These are phyloP conservation scores for Globisporangium cylindrosporum DNA, from an alignment of 352 stramenopile genomes.

Conservation along the genomic window DNA sequence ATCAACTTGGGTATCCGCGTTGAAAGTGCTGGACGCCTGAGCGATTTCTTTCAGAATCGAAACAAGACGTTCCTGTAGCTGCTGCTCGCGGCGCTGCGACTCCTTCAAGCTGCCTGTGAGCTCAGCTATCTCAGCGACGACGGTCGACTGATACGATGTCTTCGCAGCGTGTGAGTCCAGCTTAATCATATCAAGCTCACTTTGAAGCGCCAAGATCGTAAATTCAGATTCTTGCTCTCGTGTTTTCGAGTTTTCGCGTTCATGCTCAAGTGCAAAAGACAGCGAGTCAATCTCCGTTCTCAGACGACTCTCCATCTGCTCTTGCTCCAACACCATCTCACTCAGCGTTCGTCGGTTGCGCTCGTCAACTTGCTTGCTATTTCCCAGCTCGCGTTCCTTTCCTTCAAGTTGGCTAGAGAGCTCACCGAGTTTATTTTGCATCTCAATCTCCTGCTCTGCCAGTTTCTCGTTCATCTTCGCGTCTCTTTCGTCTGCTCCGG, in stretches of 20 bases:
- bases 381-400: conserved; percentile 29
- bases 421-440: conserved; percentile 29
- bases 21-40: conserved; percentile 27
- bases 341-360: conserved; percentile 33
- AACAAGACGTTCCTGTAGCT: conserved; percentile 42
- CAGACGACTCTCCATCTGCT: conserved; percentile 41
- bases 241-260: conserved; percentile 36
- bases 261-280: conserved; percentile 40
- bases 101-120: conserved; percentile 33
- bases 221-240: conserved; percentile 44
- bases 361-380: conserved; percentile 36
- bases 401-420: conserved; percentile 26
- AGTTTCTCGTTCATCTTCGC: conserved; percentile 31
- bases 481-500: conserved; percentile 1
- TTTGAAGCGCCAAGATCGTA: conserved; percentile 31
- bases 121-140: conserved; percentile 30
- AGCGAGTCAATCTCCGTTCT: conserved; percentile 39
- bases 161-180: conserved; percentile 32
- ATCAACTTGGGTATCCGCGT: conserved; percentile 10
- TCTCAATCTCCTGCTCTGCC: conserved; percentile 8
- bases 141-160: conserved; percentile 15
- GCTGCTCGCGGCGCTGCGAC: conserved; percentile 43
- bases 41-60: conserved; percentile 43
- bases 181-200: conserved; percentile 29
- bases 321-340: conserved; percentile 40